Percentiles rank a stretch among this genome's conserved stretches.
Conservation (phyloP, 805 yeast species). For the Sugiyamaella chiloensis region DNA sequence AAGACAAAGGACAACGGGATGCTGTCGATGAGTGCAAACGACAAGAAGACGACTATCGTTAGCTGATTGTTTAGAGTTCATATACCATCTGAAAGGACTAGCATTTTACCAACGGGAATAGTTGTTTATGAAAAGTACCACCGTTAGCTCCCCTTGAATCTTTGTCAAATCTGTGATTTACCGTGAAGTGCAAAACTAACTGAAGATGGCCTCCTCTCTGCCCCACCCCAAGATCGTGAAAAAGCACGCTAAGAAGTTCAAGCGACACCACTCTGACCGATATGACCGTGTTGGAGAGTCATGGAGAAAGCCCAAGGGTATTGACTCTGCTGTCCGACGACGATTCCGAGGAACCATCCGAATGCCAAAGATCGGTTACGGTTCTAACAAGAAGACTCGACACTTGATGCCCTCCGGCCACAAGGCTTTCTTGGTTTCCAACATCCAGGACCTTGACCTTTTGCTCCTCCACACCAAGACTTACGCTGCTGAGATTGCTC, state of each 20-base stretch:
- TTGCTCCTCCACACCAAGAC: slow-evolving; percentile 96
- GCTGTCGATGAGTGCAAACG: too few species aligned
- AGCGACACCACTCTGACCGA: slow-evolving; percentile 99
- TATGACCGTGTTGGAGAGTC: slow-evolving; percentile 96
- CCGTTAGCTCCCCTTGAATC: too few species aligned
- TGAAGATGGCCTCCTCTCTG: slow-evolving; percentile 88
- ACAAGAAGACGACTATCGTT: too few species aligned
- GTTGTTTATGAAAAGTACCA: too few species aligned
- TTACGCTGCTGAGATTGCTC: slow-evolving; percentile 99
- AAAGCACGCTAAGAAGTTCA: slow-evolving; percentile 96
- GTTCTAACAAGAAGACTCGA: slow-evolving; percentile 98
- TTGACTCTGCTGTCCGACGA: slow-evolving; percentile 99
- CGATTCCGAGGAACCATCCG: slow-evolving; percentile 96
- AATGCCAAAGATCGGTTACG: slow-evolving; percentile 99
- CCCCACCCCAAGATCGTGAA: slow-evolving; percentile 99
- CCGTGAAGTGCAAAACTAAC: too few species aligned
- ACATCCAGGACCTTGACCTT: slow-evolving; percentile 90
- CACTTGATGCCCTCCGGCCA: slow-evolving; percentile 96
- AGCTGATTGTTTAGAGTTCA: too few species aligned
- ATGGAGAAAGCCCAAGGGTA: slow-evolving; percentile 99
- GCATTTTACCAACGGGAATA: too few species aligned
- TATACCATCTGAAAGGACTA: too few species aligned
- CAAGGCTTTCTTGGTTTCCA: slow-evolving; percentile 92
- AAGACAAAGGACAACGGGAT: too few species aligned
- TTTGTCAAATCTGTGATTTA: too few species aligned